Conservation (phyloP, 2,329 filamentous ascomycete genomes). For the Fusarium hainanense region DNA sequence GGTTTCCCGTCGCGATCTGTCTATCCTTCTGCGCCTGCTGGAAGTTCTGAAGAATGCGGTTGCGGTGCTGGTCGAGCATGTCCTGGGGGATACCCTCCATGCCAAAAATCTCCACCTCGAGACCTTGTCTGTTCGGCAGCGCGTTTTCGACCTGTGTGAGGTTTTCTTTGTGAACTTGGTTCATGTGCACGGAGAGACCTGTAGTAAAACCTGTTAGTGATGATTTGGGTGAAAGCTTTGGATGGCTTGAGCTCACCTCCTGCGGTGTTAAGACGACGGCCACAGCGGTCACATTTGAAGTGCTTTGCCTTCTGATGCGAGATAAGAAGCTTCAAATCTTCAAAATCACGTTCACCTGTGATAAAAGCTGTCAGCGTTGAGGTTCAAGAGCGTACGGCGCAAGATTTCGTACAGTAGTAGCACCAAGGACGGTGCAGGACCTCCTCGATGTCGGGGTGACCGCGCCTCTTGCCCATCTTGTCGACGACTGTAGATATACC, state of each 20-base stretch:
- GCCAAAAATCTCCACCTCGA: conserved; percentile 96
- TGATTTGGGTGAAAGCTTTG: accelerated
- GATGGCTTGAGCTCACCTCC: conserved; percentile 70
- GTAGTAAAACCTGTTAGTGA: conserved; percentile 7
- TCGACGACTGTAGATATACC: neutral
- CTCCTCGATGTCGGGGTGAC: conserved; percentile 87
- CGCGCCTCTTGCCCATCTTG: conserved; percentile 86
- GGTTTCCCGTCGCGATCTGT: conserved; percentile 84
- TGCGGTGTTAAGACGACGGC: conserved; percentile 88
- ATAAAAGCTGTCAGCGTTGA: conserved; percentile 40
- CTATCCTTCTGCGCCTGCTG: conserved; percentile 88
- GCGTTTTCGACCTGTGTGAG: conserved; percentile 91
- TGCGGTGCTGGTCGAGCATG: conserved; percentile 82
- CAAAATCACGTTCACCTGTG: conserved; percentile 90
- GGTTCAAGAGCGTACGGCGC: conserved; percentile 10
- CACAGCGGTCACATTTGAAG: conserved; percentile 95
- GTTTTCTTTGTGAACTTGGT: conserved; percentile 97
- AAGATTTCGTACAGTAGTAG: conserved; percentile 80
- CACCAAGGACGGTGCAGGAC: conserved; percentile 91
- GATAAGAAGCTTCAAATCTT: conserved; percentile 95
- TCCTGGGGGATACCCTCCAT: conserved; percentile 97
- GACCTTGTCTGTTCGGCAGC: conserved; percentile 82
- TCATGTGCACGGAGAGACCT: conserved; percentile 97
- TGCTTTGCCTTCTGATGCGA: conserved; percentile 99
- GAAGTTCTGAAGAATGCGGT: conserved; percentile 85